These are phyloP conservation scores for Lagenidium sp. DNA, from an alignment of 352 stramenopile genomes.

Conservation along the genomic window DNA sequence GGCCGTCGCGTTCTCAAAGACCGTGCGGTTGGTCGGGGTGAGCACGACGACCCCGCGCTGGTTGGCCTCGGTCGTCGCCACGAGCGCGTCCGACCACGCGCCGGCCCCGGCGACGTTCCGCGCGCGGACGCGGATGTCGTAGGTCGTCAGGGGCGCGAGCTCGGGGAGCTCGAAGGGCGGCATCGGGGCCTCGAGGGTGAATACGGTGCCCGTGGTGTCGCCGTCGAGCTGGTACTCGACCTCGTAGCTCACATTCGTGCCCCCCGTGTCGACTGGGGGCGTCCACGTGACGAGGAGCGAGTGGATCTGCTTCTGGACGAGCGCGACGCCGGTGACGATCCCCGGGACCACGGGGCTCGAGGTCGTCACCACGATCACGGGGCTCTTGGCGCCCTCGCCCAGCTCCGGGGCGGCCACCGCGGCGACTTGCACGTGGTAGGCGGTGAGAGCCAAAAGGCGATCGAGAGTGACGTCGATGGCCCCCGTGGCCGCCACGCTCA, in stretches of 20 bases:
- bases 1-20: conserved; percentile 32
- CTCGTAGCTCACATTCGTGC: conserved; percentile 24
- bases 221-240: conserved; percentile 20
- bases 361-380: conserved; percentile 14
- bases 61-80: conserved; percentile 30
- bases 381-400: conserved; percentile 25
- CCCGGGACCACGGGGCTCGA: conserved; percentile 24
- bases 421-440: conserved; percentile 23
- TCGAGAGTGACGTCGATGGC: conserved; percentile 14
- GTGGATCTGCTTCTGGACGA: conserved; percentile 14
- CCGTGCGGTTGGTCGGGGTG: conserved; percentile 3
- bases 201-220: background rate
- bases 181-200: background rate
- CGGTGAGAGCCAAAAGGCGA: conserved; percentile 16
- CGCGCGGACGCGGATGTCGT: conserved; percentile 23
- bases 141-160: conserved; percentile 23
- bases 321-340: conserved; percentile 17
- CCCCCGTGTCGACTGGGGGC: conserved; percentile 26
- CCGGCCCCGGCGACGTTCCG: conserved; percentile 29
- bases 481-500: conserved; percentile 8
- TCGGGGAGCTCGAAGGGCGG: conserved; percentile 14
- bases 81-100: conserved; percentile 17
- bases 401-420: conserved; percentile 19
- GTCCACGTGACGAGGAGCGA: conserved; percentile 32
- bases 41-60: conserved; percentile 28